phyloP scores from a whole-genome alignment of 495 filamentous ascomycete species.

The Tuber melanosporum region DNA sequence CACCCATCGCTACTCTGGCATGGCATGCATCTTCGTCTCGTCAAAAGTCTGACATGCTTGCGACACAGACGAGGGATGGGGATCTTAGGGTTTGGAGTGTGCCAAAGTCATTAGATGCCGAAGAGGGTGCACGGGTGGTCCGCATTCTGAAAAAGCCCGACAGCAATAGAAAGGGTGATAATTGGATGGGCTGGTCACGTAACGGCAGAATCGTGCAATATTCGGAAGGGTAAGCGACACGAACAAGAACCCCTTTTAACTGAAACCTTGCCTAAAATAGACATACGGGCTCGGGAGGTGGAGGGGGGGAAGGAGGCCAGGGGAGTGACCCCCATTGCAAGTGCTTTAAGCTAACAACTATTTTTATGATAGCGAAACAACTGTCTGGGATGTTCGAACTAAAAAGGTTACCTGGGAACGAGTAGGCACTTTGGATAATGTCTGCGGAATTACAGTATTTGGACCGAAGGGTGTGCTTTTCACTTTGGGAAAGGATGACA shows the following conservation, averaged over 20 bases:
- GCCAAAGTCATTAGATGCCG: constrained; percentile 69
- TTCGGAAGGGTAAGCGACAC: constrained; percentile 72
- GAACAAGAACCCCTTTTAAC: neutral
- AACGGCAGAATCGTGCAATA: constrained; percentile 92
- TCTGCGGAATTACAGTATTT: constrained; percentile 77
- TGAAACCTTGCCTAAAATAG: neutral
- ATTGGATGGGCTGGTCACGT: constrained; percentile 98
- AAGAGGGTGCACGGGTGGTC: constrained; percentile 75
- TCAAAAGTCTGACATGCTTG: constrained; percentile 97
- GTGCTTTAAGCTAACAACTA: constrained; percentile 41
- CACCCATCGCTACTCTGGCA: constrained; percentile 78
- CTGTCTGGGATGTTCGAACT: constrained; percentile 92
- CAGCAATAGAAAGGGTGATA: constrained; percentile 64
- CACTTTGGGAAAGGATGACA: constrained; percentile 78
- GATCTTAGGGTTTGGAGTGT: constrained; percentile 97
- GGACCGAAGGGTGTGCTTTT: constrained; percentile 87
- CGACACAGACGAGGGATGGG: constrained; percentile 82
- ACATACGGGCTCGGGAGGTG: neutral
- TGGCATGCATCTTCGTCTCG: constrained; percentile 97
- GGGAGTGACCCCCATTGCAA: constrained; percentile 12
- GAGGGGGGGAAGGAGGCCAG: neutral
- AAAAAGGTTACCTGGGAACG: constrained; percentile 86
- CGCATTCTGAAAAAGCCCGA: constrained; percentile 77
- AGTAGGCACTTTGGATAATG: constrained; percentile 75
- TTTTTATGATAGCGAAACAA: constrained; percentile 65